Base-by-base conservation (phyloP, 495 filamentous ascomycete species). In the Haplographium delicatum region DNA sequence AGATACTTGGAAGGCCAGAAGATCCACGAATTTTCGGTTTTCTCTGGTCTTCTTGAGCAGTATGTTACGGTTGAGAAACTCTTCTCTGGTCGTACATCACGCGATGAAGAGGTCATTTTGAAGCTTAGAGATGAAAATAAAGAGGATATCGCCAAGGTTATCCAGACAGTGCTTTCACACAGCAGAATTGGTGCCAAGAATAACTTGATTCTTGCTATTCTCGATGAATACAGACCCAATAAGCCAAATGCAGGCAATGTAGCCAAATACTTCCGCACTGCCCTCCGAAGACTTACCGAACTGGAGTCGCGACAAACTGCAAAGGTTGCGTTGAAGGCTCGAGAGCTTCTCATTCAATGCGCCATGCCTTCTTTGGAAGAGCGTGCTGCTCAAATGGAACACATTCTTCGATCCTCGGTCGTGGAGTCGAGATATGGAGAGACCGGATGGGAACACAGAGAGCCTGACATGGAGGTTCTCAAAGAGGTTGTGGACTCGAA, bases 401-500 rank as follows among this genome's bases (percentile, higher is more conserved):
- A 96, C 68, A 98, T 98, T 59, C 78, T 98, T 26, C 88, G 91
- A 31, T 95, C 93, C 27, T 91, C 94, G 2, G 93, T 98, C n/a
- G 82, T 96, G 5, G 89, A 97, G 67, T 95, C 91, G 31, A 82
- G 87, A 58, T 98, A 98, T 64, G 93, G 93, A 26, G 93, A 98
- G 74, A 94, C 88, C 34, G 90, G 91, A 35, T 96, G 89, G 89
- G 91, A 95, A 43, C 93, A 98, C 69, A 81, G 94, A 55, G 88
- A 95, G 62, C 93, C 93, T 15, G 83, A 85, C 63, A 69, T 90
- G 42, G 81, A 89, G 34, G 74, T 91, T 59, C 80, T 98, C 66
- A 93, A 95, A 72, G 93, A 98, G 65, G 93, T 98, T 37, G 88
- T 98, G 39, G 93, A 98, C 69, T 97, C 93, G 27, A 93, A 93